Percentiles rank a stretch among this genome's conserved stretches.
Conservation (phyloP, 306 rosid genomes). For the Inga leiocalycina region DNA sequence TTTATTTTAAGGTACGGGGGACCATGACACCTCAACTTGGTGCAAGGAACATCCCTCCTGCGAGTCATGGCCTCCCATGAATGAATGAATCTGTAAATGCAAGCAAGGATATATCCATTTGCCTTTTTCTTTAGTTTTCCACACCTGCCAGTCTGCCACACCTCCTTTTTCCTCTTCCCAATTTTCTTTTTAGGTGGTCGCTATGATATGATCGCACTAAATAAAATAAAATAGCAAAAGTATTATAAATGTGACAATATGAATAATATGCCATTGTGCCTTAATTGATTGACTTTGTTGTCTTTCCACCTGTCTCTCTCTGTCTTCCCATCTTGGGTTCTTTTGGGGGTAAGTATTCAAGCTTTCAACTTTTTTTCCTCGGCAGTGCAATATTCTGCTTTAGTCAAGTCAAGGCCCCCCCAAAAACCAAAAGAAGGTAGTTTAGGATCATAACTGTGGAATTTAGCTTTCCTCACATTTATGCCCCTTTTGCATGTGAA, state of each 20-base stretch:
- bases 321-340: slow-evolving; percentile 35
- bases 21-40: slow-evolving; percentile 52
- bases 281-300: slow-evolving; percentile 39
- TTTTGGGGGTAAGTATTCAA: slow-evolving; percentile 48
- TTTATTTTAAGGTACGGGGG: slow-evolving; percentile 18
- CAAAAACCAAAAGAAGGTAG: slow-evolving; percentile 5
- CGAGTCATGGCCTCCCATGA: slow-evolving; percentile 25
- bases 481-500: slow-evolving; percentile 36
- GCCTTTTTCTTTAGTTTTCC: slow-evolving; percentile 41
- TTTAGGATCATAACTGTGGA: slow-evolving; percentile 43
- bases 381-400: slow-evolving; percentile 30
- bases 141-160: slow-evolving; percentile 31
- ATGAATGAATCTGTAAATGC: slow-evolving; percentile 52
- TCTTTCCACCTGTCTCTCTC: slow-evolving; percentile 30
- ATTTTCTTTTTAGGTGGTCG: slow-evolving; percentile 5
- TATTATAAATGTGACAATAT: slow-evolving; percentile 28
- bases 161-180: neutral
- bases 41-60: slow-evolving; percentile 46
- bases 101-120: slow-evolving; percentile 50
- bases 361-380: slow-evolving; percentile 24
- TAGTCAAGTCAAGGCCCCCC: slow-evolving; percentile 6
- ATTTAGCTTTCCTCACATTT: slow-evolving; percentile 44
- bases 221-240: slow-evolving; percentile 11
- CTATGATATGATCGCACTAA: neutral
- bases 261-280: slow-evolving; percentile 23